Conservation (phyloP, 2,329 filamentous ascomycete genomes). For the Epichloe gansuensis region DNA sequence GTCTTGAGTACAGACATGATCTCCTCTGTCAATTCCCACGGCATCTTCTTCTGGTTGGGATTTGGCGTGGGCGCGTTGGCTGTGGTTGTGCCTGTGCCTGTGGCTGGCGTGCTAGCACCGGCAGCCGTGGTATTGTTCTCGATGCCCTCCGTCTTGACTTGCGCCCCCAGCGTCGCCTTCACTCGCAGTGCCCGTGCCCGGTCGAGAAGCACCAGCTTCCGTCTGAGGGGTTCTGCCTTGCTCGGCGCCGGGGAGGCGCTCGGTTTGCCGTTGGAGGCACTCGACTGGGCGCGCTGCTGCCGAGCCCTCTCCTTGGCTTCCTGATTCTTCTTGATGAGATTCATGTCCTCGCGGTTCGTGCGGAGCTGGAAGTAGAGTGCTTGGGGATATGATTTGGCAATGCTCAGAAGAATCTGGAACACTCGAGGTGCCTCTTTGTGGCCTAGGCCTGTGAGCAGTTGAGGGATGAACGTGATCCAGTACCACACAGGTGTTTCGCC, state of each 20-base stretch:
- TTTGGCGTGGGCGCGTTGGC: slow-evolving; percentile 15
- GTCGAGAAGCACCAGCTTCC: slow-evolving; percentile 30
- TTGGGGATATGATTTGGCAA: slow-evolving; percentile 92
- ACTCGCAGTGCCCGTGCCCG: slow-evolving; percentile 39
- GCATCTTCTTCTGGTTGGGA: slow-evolving; percentile 54
- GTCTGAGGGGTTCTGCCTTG: slow-evolving; percentile 37
- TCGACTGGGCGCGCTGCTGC: slow-evolving; percentile 35
- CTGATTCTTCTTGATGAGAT: slow-evolving; percentile 79
- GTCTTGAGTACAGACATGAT: slow-evolving; percentile 94
- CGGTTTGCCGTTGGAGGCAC: slow-evolving; percentile 31
- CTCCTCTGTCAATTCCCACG: slow-evolving; percentile 95
- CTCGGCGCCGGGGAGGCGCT: slow-evolving; percentile 35
- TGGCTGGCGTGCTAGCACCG: slow-evolving; percentile 12
- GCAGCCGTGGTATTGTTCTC: slow-evolving; percentile 20
- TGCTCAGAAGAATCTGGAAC: slow-evolving; percentile 76
- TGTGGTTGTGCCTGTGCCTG: neutral
- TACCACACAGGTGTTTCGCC: slow-evolving; percentile 98
- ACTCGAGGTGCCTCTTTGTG: slow-evolving; percentile 85
- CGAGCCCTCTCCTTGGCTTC: slow-evolving; percentile 58
- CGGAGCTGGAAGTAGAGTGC: slow-evolving; percentile 90
- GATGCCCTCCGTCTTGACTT: slow-evolving; percentile 33
- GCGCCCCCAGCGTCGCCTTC: slow-evolving; percentile 28
- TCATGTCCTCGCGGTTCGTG: slow-evolving; percentile 89
- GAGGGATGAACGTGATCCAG: slow-evolving; percentile 98
- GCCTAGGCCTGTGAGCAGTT: slow-evolving; percentile 81